These are phyloP conservation scores for Petunia hybrid DNA, from an alignment of 305 asterid genomes.

Conservation along the genomic window DNA sequence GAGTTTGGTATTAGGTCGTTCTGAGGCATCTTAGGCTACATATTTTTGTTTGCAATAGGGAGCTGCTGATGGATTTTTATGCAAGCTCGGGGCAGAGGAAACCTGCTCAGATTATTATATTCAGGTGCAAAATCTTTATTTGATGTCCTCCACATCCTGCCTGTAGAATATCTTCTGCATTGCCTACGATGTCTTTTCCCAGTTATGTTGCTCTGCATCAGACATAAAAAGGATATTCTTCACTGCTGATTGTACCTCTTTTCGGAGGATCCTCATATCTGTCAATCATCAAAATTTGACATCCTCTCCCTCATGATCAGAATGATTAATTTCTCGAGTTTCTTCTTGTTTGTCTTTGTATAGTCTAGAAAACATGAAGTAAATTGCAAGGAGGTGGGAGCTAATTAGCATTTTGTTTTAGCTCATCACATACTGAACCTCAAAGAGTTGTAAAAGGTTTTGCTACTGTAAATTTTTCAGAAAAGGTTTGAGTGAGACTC, in stretches of 20 bases:
- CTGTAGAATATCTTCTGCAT: background rate
- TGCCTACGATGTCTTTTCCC: background rate
- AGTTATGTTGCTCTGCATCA: too few species aligned
- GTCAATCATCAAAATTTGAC: background rate
- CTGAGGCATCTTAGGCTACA: background rate
- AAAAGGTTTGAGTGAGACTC: slow-evolving; percentile 51
- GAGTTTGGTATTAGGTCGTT: slow-evolving; percentile 4
- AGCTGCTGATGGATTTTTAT: slow-evolving; percentile 50
- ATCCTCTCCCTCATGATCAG: background rate
- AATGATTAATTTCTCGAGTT: background rate
- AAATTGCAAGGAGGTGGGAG: background rate
- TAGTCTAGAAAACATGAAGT: background rate
- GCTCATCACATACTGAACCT: background rate
- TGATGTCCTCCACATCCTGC: background rate
- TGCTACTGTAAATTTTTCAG: slow-evolving; percentile 37
- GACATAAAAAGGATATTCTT: background rate
- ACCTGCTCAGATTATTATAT: slow-evolving; percentile 54
- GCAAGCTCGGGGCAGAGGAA: slow-evolving; percentile 47
- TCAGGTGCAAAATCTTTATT: slow-evolving; percentile 44
- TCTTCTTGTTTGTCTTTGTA: slow-evolving; percentile 18
- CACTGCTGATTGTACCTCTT: background rate
- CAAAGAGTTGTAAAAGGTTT: background rate
- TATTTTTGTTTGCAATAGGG: slow-evolving; percentile 39
- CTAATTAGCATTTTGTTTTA: background rate
- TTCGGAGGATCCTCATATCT: background rate